A percentile compares a stretch with the other conserved stretches of the same genome.
These are phyloP conservation scores for Taxillus chinensis DNA, from an alignment of 164 flowering plant species.

Conservation along the genomic window DNA sequence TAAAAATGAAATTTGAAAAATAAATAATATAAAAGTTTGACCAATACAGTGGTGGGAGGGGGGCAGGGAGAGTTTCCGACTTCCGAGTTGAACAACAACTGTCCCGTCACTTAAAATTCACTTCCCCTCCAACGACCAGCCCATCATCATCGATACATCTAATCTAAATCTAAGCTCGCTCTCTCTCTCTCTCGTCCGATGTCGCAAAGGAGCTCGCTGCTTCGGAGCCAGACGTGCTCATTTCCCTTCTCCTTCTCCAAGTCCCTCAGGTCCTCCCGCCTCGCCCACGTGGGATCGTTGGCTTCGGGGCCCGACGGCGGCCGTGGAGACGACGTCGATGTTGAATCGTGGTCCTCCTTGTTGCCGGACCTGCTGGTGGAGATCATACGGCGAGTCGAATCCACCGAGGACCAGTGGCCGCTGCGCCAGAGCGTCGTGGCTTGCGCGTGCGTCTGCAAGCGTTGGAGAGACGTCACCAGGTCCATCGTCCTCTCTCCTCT, in stretches of 20 bases:
- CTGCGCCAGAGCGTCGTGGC: conserved; percentile 56
- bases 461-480: conserved; percentile 59
- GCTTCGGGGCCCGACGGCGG: background rate
- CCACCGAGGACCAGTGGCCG: conserved; percentile 65
- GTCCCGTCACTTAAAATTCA: too few relatives aligned
- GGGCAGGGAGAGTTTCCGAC: too few relatives aligned
- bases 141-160: too few relatives aligned
- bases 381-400: conserved; percentile 62
- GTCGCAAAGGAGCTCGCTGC: conserved; percentile 20
- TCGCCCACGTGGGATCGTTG: background rate
- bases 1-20: too few relatives aligned
- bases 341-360: conserved; percentile 44
- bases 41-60: too few relatives aligned
- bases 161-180: too few relatives aligned
- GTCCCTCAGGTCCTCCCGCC: conserved; percentile 8
- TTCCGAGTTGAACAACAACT: too few relatives aligned
- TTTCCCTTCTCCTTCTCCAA: conserved; percentile 12
- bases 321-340: conserved; percentile 12
- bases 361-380: conserved; percentile 70
- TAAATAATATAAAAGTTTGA: too few relatives aligned
- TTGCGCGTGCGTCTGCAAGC: conserved; percentile 75
- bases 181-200: conserved; percentile 4
- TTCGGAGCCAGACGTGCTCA: conserved; percentile 11
- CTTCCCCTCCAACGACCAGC: too few relatives aligned
- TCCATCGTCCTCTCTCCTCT: conserved; percentile 27